These are phyloP conservation scores for Alternaria postmessia DNA, from an alignment of 2,329 filamentous ascomycete species.

Conservation along the genomic window DNA sequence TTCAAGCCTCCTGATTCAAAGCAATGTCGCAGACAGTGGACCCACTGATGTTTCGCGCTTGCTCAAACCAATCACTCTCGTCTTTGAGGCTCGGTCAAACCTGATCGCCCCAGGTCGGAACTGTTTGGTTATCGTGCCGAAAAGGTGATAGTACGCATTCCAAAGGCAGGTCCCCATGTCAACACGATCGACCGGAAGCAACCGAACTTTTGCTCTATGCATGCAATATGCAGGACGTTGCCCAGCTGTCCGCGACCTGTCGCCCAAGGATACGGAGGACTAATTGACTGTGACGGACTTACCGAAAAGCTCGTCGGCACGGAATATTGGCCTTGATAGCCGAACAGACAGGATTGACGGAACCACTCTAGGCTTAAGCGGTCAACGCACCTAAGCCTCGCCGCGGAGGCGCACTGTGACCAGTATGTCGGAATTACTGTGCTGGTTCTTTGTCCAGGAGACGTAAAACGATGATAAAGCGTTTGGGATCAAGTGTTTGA, in stretches of 20 bases:
- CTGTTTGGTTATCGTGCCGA: slow-evolving; percentile 37
- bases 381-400: slow-evolving; percentile 19
- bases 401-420: slow-evolving; percentile 17
- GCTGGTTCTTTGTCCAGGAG: slow-evolving; percentile 10
- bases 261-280: slow-evolving; percentile 14
- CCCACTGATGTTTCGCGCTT: slow-evolving; percentile 24
- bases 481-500: slow-evolving; percentile 11
- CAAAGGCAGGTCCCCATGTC: slow-evolving; percentile 24
- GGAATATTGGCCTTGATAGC: slow-evolving; percentile 14
- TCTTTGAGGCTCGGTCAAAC: slow-evolving; percentile 22
- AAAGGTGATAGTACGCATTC: slow-evolving; percentile 40
- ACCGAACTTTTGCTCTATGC: slow-evolving; percentile 44
- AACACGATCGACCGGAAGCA: slow-evolving; percentile 45
- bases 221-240: slow-evolving; percentile 34
- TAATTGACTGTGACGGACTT: slow-evolving; percentile 32
- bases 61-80: slow-evolving; percentile 24
- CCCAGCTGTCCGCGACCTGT: slow-evolving; percentile 24
- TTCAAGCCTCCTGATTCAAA: slow-evolving; percentile 21
- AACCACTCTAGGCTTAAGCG: slow-evolving; percentile 15
- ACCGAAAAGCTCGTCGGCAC: slow-evolving; percentile 19
- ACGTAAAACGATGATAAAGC: not conserved
- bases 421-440: slow-evolving; percentile 18
- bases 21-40: slow-evolving; percentile 10
- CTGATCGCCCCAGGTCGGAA: slow-evolving; percentile 36
- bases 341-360: slow-evolving; percentile 19